These are phyloP conservation scores for Gelatoporia subvermispora DNA, from an alignment of 768 basidiomycete genomes.

Conservation along the genomic window DNA sequence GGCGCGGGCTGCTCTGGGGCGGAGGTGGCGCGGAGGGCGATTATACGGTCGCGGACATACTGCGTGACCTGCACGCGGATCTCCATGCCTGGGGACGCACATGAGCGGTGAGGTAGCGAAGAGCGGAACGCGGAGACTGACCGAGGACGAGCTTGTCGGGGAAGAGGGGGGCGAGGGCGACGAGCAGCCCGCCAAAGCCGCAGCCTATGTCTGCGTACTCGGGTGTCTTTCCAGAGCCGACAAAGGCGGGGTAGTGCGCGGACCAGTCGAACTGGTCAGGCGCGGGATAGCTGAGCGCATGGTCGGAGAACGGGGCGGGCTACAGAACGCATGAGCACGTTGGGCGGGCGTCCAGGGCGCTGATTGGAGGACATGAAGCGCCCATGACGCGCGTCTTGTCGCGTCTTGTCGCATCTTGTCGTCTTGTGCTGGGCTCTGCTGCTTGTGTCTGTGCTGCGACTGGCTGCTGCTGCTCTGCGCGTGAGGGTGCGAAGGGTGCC, in stretches of 20 bases:
- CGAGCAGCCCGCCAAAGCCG: constrained; percentile 93
- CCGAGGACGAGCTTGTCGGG: constrained; percentile 94
- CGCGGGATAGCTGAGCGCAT: constrained; percentile 85
- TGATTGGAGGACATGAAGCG: too few relatives aligned
- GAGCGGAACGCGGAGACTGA: too few relatives aligned
- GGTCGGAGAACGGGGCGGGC: constrained; percentile 84
- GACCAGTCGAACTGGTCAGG: constrained; percentile 80
- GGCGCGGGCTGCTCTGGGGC: constrained; percentile 17
- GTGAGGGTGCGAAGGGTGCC: too few relatives aligned
- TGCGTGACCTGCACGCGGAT: constrained; percentile 95
- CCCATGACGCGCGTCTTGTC: too few relatives aligned
- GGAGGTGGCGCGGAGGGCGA: constrained; percentile 76
- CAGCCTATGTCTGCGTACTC: constrained; percentile 98
- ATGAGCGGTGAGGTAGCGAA: too few relatives aligned
- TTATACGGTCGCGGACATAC: constrained; percentile 92
- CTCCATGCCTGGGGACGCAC: constrained; percentile 99
- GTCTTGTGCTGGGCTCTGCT: too few relatives aligned
- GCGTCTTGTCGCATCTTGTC: too few relatives aligned
- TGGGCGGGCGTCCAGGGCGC: too few relatives aligned
- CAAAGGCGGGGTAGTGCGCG: constrained; percentile 73
- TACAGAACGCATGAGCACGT: too few relatives aligned
- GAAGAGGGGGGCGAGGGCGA: constrained; percentile 83
- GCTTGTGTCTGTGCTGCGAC: too few relatives aligned
- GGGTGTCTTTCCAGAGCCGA: constrained; percentile 55
- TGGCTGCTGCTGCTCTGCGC: too few relatives aligned